Evolutionary conservation across 225 moss, liverwort and hornwort species (phyloP).

Genomic region (Bryoerythrophyllum caledonicum): DNA sequence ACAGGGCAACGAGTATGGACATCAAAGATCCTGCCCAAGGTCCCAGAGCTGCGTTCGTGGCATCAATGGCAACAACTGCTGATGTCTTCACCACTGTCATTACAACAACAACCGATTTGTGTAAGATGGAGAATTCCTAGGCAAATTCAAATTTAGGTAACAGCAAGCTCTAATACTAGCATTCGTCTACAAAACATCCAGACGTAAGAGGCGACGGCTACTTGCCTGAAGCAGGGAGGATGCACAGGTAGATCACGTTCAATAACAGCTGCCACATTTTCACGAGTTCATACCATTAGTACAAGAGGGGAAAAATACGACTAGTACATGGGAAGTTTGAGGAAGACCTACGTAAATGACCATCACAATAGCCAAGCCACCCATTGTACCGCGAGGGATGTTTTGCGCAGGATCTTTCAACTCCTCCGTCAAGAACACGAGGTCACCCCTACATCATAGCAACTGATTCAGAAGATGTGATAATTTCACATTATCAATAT

Average conservation of each 20-base stretch:
- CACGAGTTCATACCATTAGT: slow-evolving; percentile 23
- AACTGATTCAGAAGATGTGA: slow-evolving; percentile 9
- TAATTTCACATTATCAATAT: slow-evolving; percentile 12
- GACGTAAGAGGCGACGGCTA: slow-evolving; percentile 11
- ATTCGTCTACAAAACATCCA: slow-evolving; percentile 6
- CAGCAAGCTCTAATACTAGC: slow-evolving; percentile 8
- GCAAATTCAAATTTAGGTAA: slow-evolving; percentile 12
- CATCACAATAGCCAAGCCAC: slow-evolving; percentile 57
- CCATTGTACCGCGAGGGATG: slow-evolving; percentile 63
- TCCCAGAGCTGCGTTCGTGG: slow-evolving; percentile 56
- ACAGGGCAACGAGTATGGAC: slow-evolving; percentile 66
- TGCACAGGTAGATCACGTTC: slow-evolving; percentile 71
- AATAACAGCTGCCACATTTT: slow-evolving; percentile 62
- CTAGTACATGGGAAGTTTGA: slow-evolving; percentile 5
- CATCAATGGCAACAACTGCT: slow-evolving; percentile 71
- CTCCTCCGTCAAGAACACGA: slow-evolving; percentile 81
- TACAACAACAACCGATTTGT: slow-evolving; percentile 27
- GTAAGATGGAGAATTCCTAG: slow-evolving; percentile 6
- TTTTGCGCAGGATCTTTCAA: slow-evolving; percentile 75
- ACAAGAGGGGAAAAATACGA: neutral
- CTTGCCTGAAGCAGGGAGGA: slow-evolving; percentile 80
- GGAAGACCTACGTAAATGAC: slow-evolving; percentile 63
- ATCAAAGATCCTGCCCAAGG: slow-evolving; percentile 59
- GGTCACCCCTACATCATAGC: slow-evolving; percentile 59
- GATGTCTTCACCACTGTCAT: slow-evolving; percentile 67